Percentiles rank a stretch among this genome's conserved stretches.
These are phyloP conservation scores for Hypoxylon sp. DNA, from an alignment of 2,329 filamentous ascomycete species.

Conservation along the genomic window DNA sequence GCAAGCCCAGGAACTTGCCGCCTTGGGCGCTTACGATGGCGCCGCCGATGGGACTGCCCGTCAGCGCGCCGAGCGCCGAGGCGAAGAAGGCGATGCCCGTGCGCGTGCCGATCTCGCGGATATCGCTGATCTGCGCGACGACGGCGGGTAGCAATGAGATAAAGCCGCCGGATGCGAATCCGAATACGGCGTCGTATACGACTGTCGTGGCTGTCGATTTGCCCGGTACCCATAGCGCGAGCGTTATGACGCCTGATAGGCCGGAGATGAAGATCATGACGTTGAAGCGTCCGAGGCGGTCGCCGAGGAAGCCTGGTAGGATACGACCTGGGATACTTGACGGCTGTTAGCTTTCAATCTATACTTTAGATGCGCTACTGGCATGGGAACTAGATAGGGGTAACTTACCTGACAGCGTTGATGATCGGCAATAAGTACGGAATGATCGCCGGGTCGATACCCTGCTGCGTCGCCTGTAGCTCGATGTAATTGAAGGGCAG, in stretches of 20 bases:
- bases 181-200: constrained; percentile 72
- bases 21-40: constrained; percentile 66
- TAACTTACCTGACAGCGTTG: constrained; percentile 62
- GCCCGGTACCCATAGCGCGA: constrained; percentile 60
- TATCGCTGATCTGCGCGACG: constrained; percentile 78
- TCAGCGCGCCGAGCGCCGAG: constrained; percentile 73
- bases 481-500: constrained; percentile 67
- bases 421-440: constrained; percentile 69
- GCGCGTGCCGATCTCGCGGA: constrained; percentile 76
- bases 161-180: constrained; percentile 74
- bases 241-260: constrained; percentile 56
- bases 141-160: constrained; percentile 72
- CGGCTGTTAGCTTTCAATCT: neutral
- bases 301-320: constrained; percentile 62
- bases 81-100: constrained; percentile 74
- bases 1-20: constrained; percentile 69
- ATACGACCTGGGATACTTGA: constrained; percentile 66
- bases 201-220: constrained; percentile 67
- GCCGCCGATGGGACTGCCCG: constrained; percentile 76
- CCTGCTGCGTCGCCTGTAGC: constrained; percentile 61
- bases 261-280: constrained; percentile 61
- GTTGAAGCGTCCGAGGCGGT: constrained; percentile 58
- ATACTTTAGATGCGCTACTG: neutral
- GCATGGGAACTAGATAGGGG: neutral
- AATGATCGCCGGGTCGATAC: constrained; percentile 58